Conservation (phyloP, 169 alveolate genomes). For the Amoebophrya sp. region DNA sequence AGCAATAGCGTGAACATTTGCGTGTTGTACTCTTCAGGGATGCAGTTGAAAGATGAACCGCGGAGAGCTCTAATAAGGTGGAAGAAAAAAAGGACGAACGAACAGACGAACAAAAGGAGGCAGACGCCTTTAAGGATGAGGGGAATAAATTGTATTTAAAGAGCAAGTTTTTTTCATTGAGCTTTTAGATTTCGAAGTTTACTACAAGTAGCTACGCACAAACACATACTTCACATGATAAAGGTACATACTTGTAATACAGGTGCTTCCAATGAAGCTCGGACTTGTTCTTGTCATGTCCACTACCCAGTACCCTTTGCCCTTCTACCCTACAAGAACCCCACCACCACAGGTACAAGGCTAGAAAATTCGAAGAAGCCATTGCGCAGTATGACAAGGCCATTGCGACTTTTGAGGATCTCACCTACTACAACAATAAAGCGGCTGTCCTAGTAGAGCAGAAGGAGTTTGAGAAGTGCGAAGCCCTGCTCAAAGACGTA, state of each 20-base stretch:
- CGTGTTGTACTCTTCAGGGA: no score
- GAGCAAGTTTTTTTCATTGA: neutral
- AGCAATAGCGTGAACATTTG: no score
- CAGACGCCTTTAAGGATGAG: constrained; percentile 55
- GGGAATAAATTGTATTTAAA: constrained; percentile 56
- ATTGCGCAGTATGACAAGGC: constrained; percentile 66
- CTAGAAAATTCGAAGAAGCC: constrained; percentile 68
- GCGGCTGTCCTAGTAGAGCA: constrained; percentile 62
- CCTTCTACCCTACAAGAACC: no score
- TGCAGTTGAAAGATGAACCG: no score
- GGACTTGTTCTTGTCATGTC: no score
- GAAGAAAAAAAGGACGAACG: constrained; percentile 46
- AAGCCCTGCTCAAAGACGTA: neutral
- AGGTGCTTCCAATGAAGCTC: no score
- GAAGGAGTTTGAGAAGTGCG: constrained; percentile 75
- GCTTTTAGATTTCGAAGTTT: neutral
- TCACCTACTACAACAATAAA: constrained; percentile 58
- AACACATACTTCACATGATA: no score
- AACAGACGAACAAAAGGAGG: constrained; percentile 53
- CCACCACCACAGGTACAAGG: constrained; percentile 50
- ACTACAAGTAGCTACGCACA: no score
- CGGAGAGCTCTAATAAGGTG: no score
- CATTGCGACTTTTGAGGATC: constrained; percentile 53
- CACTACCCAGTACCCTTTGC: no score
- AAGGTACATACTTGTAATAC: no score